Evolutionary conservation across 176 grass and related monocot genomes (phyloP), one percentile per base, ranked within the genome.

Genomic region (Thalia dealbata): DNA sequence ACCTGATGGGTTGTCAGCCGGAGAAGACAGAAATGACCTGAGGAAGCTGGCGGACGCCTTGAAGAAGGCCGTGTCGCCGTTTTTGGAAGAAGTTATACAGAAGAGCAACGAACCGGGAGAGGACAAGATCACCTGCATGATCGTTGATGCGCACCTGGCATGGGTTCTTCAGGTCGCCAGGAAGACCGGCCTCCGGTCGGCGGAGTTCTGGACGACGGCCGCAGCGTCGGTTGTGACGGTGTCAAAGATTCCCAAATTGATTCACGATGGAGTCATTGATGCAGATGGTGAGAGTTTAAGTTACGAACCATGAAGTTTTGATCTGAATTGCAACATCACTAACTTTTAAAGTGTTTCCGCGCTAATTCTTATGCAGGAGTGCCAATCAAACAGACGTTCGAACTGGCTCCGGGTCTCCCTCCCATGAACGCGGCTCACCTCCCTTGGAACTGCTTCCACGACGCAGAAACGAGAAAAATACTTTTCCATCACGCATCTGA

Each of bases 241-340:
- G 1, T 0, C 79, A 3, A 74, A 61, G 1, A 79, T 82, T 25
- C n/a, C 77, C 19, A 79, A 68, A 15, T 71, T 88, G 13, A 81
- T 84, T 11, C 32, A 52, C 13, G 82, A 84, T 50, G 86, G 86
- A 44, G 64, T 88, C 64, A 75, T 84, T 48, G 75, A 84, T 79
- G 86, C 73, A 64, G 71, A 88, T 22, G 86, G 86, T 87, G 46
- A 50, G 62, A 14, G 12, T 14, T 30, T 38, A n/a, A n/a, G n/a
- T n/a, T n/a, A n/a, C n/a, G n/a, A n/a, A n/a, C 9, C 42, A 44
- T 4, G 42, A 44, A 44, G 9, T 4, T 44, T 4, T 44, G 42
- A 44, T 44, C 42, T 44, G 9, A 44, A 44, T 44, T 44, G 3
- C 42, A 27, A 23, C n/a, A n/a, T n/a, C n/a, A n/a, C n/a, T n/a